These are phyloP conservation scores for Pseudotulostoma volvatum DNA, from an alignment of 495 filamentous ascomycete genomes.

Conservation along the genomic window DNA sequence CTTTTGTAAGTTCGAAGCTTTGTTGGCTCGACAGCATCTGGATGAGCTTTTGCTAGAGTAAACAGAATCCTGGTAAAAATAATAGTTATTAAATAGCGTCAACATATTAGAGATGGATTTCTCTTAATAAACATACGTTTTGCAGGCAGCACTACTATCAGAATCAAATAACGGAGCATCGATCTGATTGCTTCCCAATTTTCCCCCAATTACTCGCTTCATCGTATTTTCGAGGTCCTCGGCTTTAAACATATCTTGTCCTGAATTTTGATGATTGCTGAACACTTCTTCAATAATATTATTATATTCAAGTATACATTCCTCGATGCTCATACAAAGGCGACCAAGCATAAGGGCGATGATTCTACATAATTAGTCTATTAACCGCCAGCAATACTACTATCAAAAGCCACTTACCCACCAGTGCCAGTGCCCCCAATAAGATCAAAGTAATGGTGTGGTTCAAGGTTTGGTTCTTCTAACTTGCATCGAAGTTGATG, in stretches of 20 bases:
- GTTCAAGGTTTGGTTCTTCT: too few species aligned
- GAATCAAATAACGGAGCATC: conserved; percentile 27
- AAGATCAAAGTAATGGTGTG: conserved; percentile 31
- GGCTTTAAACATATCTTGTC: conserved; percentile 23
- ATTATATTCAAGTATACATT: conserved; percentile 31
- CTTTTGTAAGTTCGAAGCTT: too few species aligned
- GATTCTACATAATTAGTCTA: conserved; percentile 8
- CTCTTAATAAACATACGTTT: conserved; percentile 24
- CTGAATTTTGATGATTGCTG: conserved; percentile 17
- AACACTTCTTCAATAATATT: conserved; percentile 22
- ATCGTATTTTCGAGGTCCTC: conserved; percentile 24
- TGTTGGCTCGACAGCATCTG: too few species aligned
- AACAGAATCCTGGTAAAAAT: too few species aligned
- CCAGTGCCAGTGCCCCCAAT: conserved; percentile 27
- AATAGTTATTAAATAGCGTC: too few species aligned
- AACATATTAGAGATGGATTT: too few species aligned
- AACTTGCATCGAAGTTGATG: too few species aligned
- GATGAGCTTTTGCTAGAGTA: too few species aligned
- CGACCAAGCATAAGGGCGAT: conserved; percentile 28
- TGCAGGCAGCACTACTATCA: conserved; percentile 15
- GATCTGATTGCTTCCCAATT: conserved; percentile 19
- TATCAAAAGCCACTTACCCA: conserved; percentile 14
- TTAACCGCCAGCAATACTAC: too few species aligned
- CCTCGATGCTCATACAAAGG: conserved; percentile 28
- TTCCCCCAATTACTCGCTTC: conserved; percentile 20